Conservation (phyloP, 2,329 filamentous ascomycete species). For the Alternaria hordeiaustralica region DNA sequence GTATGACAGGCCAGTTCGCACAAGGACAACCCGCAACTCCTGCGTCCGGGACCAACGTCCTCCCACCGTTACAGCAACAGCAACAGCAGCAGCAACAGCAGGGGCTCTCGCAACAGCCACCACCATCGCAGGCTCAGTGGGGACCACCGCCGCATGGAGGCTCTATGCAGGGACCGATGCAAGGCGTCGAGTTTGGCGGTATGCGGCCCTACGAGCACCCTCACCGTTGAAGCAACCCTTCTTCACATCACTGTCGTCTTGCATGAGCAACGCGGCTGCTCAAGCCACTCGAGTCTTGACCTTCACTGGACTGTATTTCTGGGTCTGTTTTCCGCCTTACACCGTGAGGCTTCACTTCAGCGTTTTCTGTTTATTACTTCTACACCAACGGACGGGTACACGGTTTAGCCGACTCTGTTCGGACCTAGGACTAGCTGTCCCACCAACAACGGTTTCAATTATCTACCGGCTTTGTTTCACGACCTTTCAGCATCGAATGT, state of each 20-base stretch:
- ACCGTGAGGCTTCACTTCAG: neutral
- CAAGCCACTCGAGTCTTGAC: neutral
- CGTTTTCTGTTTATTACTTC: neutral
- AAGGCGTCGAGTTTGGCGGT: conserved; percentile 57
- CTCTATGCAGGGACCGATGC: conserved; percentile 48
- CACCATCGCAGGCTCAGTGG: conserved; percentile 46
- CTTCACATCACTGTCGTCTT: neutral
- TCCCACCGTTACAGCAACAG: conserved; percentile 50
- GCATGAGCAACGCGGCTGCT: neutral
- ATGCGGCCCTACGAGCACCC: conserved; percentile 46
- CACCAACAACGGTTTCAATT: conserved; percentile 2
- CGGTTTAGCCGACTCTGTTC: neutral
- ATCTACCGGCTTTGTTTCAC: conserved; percentile 6
- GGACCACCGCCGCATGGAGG: conserved; percentile 30
- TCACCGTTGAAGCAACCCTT: conserved; percentile 21
- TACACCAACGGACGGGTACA: neutral
- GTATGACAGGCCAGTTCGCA: conserved; percentile 52
- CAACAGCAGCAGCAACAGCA: conserved; percentile 21
- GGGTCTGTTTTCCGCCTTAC: neutral
- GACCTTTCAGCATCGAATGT: conserved; percentile 5
- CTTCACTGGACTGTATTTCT: neutral
- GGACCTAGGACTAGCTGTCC: neutral
- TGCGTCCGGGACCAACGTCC: conserved; percentile 36
- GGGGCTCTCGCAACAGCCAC: conserved; percentile 23
- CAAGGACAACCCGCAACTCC: conserved; percentile 46